Conservation (phyloP, 495 filamentous ascomycete genomes). For the Penicillium silybi region DNA sequence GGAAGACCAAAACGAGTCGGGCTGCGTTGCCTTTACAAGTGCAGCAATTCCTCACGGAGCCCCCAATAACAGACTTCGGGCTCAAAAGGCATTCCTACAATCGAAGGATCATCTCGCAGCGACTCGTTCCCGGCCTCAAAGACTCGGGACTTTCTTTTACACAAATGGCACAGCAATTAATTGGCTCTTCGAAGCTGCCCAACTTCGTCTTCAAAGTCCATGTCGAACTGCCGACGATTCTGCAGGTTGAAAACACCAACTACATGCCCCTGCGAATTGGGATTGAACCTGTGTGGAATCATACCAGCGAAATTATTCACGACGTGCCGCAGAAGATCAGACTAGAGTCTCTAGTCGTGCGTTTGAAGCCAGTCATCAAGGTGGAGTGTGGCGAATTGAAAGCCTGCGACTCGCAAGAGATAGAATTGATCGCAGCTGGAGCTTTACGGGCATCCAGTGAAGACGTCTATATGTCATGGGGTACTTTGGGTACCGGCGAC, state of each 20-base stretch:
- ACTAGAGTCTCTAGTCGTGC: neutral
- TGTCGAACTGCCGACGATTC: neutral
- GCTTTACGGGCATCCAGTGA: neutral
- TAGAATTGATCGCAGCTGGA: neutral
- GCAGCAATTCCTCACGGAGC: neutral
- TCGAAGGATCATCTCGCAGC: neutral
- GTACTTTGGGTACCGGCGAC: neutral
- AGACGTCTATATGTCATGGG: neutral
- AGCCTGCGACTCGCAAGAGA: neutral
- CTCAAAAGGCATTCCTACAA: neutral
- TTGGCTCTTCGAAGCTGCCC: neutral
- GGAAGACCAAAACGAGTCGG: neutral
- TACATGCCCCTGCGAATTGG: neutral
- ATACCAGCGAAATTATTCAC: neutral
- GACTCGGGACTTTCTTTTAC: neutral
- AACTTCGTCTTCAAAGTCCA: neutral
- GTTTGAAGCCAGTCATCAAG: neutral
- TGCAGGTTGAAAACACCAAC: neutral
- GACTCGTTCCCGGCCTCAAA: neutral
- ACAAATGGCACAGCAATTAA: neutral
- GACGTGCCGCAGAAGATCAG: neutral
- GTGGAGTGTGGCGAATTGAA: neutral
- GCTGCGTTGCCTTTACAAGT: neutral
- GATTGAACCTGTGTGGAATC: neutral
- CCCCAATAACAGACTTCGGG: neutral